These are phyloP conservation scores for Mucor mucedo DNA, from an alignment of 371 early-diverging fungal genomes.

Conservation along the genomic window DNA sequence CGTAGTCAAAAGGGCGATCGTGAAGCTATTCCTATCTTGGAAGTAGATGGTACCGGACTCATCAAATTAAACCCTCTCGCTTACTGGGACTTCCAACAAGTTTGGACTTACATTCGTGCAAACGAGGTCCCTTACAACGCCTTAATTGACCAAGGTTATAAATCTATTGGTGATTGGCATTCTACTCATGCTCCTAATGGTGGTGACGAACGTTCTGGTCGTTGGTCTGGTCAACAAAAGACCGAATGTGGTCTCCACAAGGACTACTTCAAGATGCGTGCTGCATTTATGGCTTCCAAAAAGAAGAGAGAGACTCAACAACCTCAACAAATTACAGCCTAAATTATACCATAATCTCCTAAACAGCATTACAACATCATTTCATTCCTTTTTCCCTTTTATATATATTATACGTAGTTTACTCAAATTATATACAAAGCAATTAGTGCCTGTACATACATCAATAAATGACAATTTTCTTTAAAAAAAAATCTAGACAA, in stretches of 20 bases:
- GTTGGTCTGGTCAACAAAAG: constrained; percentile 90
- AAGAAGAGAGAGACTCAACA: constrained; percentile 47
- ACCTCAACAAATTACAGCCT: constrained; percentile 32
- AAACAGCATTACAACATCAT: not conserved
- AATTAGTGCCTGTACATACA: no score
- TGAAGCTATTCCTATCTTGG: constrained; percentile 75
- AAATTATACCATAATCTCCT: not conserved
- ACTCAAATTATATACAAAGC: no score
- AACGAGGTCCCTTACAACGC: constrained; percentile 91
- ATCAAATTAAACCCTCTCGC: constrained; percentile 91
- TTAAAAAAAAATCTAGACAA: no score
- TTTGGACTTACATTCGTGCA: constrained; percentile 84
- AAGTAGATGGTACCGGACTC: constrained; percentile 82
- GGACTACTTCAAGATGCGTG: constrained; percentile 92
- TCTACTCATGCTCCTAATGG: constrained; percentile 77
- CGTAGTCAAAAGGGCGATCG: constrained; percentile 90
- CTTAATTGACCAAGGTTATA: constrained; percentile 88
- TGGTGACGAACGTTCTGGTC: constrained; percentile 86
- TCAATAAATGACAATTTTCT: no score
- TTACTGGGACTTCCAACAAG: constrained; percentile 86
- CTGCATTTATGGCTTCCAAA: constrained; percentile 63
- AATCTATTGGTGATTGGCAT: constrained; percentile 93
- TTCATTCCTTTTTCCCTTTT: not conserved
- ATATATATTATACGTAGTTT: no score
- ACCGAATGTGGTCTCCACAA: constrained; percentile 95